These are phyloP conservation scores for Alternaria ventricosa DNA, from an alignment of 2,329 filamentous ascomycete species.

Conservation along the genomic window DNA sequence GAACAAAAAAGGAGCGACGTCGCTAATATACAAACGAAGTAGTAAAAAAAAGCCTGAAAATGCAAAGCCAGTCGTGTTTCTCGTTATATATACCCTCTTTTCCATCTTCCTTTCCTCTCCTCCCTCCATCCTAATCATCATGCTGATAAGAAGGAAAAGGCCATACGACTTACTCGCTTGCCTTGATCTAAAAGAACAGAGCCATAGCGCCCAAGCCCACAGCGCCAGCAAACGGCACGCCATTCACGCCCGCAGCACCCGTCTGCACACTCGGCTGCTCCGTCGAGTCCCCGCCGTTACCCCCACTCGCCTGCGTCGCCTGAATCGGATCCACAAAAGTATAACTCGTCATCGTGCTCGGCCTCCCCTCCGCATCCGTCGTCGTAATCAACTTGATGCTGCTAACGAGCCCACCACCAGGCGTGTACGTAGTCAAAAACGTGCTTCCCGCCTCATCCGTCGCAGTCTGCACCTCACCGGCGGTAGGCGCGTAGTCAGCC, in stretches of 20 bases:
- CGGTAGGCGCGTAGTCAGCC: slow-evolving; percentile 39
- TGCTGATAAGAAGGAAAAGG: too few species aligned
- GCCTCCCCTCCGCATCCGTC: slow-evolving; percentile 39
- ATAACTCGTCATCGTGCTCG: slow-evolving; percentile 53
- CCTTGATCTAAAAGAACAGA: neutral
- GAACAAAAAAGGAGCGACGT: neutral
- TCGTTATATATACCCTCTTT: neutral
- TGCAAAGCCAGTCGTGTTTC: neutral
- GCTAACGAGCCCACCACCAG: slow-evolving; percentile 50
- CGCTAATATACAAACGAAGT: neutral
- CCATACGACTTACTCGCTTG: too few species aligned
- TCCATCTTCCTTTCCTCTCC: neutral
- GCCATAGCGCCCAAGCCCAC: neutral
- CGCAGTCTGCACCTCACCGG: slow-evolving; percentile 52
- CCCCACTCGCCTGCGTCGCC: slow-evolving; percentile 15
- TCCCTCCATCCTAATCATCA: too few species aligned
- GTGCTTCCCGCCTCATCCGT: slow-evolving; percentile 51
- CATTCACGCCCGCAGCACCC: slow-evolving; percentile 37
- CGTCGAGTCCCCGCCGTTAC: slow-evolving; percentile 4
- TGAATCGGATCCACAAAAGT: slow-evolving; percentile 49
- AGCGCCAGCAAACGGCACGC: slow-evolving; percentile 15
- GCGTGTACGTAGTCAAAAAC: slow-evolving; percentile 57
- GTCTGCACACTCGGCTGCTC: slow-evolving; percentile 49
- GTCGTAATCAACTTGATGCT: slow-evolving; percentile 49
- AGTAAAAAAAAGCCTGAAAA: neutral